phyloP scores from a whole-genome alignment of 768 basidiomycete species.

The Russula compacta region DNA sequence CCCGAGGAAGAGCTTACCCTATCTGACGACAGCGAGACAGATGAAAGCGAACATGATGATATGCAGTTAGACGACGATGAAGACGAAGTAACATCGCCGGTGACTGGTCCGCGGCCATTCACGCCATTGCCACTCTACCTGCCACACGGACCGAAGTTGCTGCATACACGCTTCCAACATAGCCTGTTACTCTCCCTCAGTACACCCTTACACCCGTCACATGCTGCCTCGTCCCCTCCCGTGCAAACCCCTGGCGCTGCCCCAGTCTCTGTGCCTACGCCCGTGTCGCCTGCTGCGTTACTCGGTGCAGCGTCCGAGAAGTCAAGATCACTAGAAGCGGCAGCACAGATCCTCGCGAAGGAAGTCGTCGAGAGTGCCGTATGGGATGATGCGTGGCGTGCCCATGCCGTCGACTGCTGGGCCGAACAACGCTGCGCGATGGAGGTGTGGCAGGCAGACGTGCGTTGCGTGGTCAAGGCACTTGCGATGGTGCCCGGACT shows the following conservation, averaged over 20 bases:
- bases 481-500: slow-evolving; percentile 33
- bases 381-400: slow-evolving; percentile 62
- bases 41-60: slow-evolving; percentile 33
- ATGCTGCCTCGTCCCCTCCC: slow-evolving; percentile 39
- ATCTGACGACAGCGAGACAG: slow-evolving; percentile 30
- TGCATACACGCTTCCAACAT: slow-evolving; percentile 64
- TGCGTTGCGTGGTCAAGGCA: slow-evolving; percentile 36
- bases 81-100: slow-evolving; percentile 10
- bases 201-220: slow-evolving; percentile 51
- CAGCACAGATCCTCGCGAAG: slow-evolving; percentile 49
- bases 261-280: slow-evolving; percentile 61
- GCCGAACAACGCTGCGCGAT: slow-evolving; percentile 21
- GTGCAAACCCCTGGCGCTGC: slow-evolving; percentile 31
- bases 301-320: slow-evolving; percentile 57
- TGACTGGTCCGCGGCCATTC: slow-evolving; percentile 43
- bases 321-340: slow-evolving; percentile 57
- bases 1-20: slow-evolving; percentile 28
- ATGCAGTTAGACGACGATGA: slow-evolving; percentile 29
- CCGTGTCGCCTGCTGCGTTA: slow-evolving; percentile 71
- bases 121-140: slow-evolving; percentile 68
- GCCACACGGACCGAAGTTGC: slow-evolving; percentile 57
- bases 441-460: slow-evolving; percentile 54
- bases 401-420: slow-evolving; percentile 24
- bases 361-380: slow-evolving; percentile 68
- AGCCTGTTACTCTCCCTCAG: slow-evolving; percentile 51